Conservation (phyloP, 2,329 filamentous ascomycete species). For the Lasiodiplodia theobromae region DNA sequence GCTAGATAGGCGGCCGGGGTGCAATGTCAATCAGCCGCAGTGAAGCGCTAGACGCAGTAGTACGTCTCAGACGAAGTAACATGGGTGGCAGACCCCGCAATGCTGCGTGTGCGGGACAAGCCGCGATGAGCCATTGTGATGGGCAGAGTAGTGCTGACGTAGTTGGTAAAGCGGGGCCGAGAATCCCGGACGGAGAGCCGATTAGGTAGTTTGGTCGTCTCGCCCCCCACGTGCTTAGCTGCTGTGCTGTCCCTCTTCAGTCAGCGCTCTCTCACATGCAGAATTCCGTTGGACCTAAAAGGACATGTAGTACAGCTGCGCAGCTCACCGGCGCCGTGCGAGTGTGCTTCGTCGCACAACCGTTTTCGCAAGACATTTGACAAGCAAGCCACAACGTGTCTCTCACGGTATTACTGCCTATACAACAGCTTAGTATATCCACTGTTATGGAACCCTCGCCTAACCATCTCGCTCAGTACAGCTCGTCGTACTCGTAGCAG, state of each 20-base stretch:
- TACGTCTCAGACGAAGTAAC: not conserved
- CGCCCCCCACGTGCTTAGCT: too few relatives aligned
- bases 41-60: not conserved
- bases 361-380: not conserved
- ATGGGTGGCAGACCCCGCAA: not conserved
- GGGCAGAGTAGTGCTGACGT: too few relatives aligned
- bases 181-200: not conserved
- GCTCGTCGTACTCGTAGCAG: constrained; percentile 29
- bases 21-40: not conserved
- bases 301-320: not conserved
- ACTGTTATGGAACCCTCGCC: not conserved
- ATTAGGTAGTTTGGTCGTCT: not conserved
- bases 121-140: not conserved
- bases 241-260: too few relatives aligned
- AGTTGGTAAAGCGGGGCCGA: not conserved
- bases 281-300: too few relatives aligned
- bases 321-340: not conserved
- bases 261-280: too few relatives aligned
- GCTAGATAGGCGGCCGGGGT: too few relatives aligned
- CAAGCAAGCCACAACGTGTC: not conserved
- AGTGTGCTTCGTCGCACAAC: not conserved
- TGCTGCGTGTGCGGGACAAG: not conserved
- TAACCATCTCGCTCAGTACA: not conserved
- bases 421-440: not conserved
- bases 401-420: not conserved